Evolutionary conservation across 169 alveolate species (phyloP).

Genomic region (Fabrea salina): DNA sequence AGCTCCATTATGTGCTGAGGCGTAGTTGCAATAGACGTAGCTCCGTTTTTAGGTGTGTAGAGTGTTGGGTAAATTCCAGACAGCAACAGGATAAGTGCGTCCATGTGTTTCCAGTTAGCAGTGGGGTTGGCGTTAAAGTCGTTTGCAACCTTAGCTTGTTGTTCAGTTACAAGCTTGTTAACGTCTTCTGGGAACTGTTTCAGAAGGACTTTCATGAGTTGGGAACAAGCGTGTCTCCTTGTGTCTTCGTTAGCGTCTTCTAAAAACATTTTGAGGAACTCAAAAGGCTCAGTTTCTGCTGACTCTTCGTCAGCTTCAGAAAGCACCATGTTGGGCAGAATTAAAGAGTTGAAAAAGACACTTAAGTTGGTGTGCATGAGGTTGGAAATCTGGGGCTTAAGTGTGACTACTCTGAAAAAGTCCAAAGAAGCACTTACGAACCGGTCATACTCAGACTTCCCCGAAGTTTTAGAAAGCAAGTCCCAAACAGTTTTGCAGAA

Average conservation of each 20-base stretch:
- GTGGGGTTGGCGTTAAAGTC: background rate
- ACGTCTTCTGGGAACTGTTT: conserved; percentile 26
- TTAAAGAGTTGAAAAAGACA: background rate
- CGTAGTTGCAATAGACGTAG: conserved; percentile 11
- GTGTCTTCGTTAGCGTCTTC: conserved; percentile 32
- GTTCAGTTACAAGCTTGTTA: background rate
- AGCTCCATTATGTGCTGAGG: background rate
- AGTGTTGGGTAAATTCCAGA: conserved; percentile 18
- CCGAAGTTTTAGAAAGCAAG: conserved; percentile 9
- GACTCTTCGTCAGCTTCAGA: conserved; percentile 20
- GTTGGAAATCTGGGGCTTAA: conserved; percentile 12
- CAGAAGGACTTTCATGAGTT: background rate
- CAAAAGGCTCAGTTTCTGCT: background rate
- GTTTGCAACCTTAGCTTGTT: background rate
- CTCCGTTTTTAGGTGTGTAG: conserved; percentile 21
- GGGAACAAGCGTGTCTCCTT: conserved; percentile 6
- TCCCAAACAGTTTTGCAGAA: conserved; percentile 29
- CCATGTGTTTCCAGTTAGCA: conserved; percentile 28
- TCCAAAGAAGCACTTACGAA: conserved; percentile 19
- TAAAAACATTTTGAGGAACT: conserved; percentile 12
- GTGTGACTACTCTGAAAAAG: conserved; percentile 15
- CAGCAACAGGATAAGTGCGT: background rate
- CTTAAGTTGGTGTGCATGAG: background rate
- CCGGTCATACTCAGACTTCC: background rate
- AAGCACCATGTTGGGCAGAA: conserved; percentile 12